Base-by-base conservation (phyloP, 23 red algal genomes). In the Gracilaria caudata region DNA sequence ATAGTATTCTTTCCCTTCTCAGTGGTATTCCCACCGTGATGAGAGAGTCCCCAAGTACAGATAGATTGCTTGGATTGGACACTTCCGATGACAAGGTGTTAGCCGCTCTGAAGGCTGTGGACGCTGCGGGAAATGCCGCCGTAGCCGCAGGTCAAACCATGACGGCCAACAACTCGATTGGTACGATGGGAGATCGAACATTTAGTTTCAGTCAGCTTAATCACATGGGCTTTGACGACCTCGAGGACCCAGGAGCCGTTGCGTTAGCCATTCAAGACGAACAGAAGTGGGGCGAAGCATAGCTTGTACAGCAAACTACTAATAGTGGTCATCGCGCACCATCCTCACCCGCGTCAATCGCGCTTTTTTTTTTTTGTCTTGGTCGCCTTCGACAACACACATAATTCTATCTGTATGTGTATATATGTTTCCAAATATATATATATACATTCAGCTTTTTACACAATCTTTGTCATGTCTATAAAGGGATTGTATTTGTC, bases 141-240 rank as follows among this genome's bases (percentile, higher is more conserved):
- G 38, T 63, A 80, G 77, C n/a, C 33, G 44, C 65, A 35, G 64
- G 82, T 46, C 64, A 57, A 20, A 51, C 79, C 56, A 61, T 83
- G 55, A 83, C 79, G 43, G 57, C 79, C 25, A 63, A 45, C 28
- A 83, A 63, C 51, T 58, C 82, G 30, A 12, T 70, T 21, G 82
- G 64, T 26, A 71, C 73, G 35, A 79, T 89, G 86, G 86, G 86
- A 51, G 86, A 89, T 78, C 70, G 86, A 21, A 65, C 86, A 23
- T 89, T 89, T 49, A 89, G 86, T 49, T 89, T 89, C 72, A 71
- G 86, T 66, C 86, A 89, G 63, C 57, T 89, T 33, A 65, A 89
- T 65, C 86, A 78, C 36, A 89, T 89, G 82, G 66, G 82, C 21
- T 57, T 86, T 70, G 82, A 86, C 41, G 82, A 86, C 49, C 68